A percentile compares a stretch with the other conserved stretches of the same genome.
Conservation (phyloP, 805 yeast species). For the Kockiozyma suomiensis region DNA sequence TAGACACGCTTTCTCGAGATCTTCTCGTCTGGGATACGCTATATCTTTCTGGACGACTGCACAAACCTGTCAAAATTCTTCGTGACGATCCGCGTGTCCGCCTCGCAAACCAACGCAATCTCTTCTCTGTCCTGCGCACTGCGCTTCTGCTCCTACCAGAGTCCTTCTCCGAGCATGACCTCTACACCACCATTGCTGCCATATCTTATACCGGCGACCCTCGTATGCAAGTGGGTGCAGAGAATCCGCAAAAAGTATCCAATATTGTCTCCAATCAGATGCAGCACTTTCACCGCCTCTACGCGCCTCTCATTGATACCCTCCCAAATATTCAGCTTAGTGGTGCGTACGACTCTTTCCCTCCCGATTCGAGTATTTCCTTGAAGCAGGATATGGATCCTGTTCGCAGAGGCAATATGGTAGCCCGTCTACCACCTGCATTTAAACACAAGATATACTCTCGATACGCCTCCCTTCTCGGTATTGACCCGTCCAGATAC, state of each 20-base stretch:
- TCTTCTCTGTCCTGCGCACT: conserved; percentile 74
- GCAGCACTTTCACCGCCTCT: conserved; percentile 66
- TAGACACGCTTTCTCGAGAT: conserved; percentile 63
- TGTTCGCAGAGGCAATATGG: conserved; percentile 49
- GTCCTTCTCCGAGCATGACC: conserved; percentile 58
- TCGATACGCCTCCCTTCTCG: conserved; percentile 21
- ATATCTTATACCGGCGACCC: conserved; percentile 90
- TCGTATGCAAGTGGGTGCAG: conserved; percentile 76
- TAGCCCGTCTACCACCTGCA: conserved; percentile 51
- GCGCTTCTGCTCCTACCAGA: conserved; percentile 59
- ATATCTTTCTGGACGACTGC: conserved; percentile 89
- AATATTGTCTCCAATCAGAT: conserved; percentile 84
- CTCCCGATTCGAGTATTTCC: conserved; percentile 31
- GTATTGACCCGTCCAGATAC: conserved; percentile 15
- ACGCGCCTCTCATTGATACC: conserved; percentile 61
- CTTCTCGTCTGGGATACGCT: conserved; percentile 81
- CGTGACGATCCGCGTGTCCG: conserved; percentile 65
- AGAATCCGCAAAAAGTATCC: conserved; percentile 82
- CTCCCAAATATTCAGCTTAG: conserved; percentile 44
- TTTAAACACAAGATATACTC: conserved; percentile 50
- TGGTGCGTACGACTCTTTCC: conserved; percentile 11
- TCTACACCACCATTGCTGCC: conserved; percentile 75
- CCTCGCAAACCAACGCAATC: conserved; percentile 72
- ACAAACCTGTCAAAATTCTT: conserved; percentile 84
- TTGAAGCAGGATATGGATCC: conserved; percentile 44